A percentile compares a stretch with the other conserved stretches of the same genome.
Evolutionary conservation across 129 eudicot genomes (phyloP).

Genomic region (Oenanthe sinensis): DNA sequence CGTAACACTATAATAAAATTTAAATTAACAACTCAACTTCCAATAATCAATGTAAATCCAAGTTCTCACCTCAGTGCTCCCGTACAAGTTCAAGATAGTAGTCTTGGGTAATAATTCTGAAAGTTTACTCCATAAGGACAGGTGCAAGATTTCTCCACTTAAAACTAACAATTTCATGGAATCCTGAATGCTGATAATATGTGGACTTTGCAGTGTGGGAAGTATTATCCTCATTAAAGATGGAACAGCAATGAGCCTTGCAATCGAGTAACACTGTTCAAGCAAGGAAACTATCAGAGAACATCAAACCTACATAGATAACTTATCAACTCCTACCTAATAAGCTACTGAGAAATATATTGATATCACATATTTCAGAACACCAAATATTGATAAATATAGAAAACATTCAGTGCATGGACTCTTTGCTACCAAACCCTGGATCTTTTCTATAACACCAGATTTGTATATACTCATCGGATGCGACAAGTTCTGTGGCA

Average conservation of each 20-base stretch:
- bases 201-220: conserved; percentile 46
- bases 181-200: conserved; percentile 20
- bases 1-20: not conserved
- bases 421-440: not conserved
- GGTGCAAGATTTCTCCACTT: conserved; percentile 75
- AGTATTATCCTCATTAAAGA: conserved; percentile 67
- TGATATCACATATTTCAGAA: not conserved
- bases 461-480: not conserved
- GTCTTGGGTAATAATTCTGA: conserved; percentile 58
- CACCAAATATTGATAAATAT: not conserved
- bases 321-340: not conserved
- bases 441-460: not conserved
- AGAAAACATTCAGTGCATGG: not conserved
- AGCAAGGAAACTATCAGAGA: conserved; percentile 3
- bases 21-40: not conserved
- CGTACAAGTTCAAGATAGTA: conserved; percentile 69
- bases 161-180: conserved; percentile 57
- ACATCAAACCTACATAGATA: not conserved
- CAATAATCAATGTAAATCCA: conserved; percentile 14
- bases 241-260: conserved; percentile 80
- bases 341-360: not conserved
- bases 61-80: conserved; percentile 85
- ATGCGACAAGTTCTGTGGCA: not conserved
- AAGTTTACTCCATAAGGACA: conserved; percentile 55
- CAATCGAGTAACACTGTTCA: conserved; percentile 61